Conservation (phyloP, 306 rosid species). For the Spatholobus suberectus region DNA sequence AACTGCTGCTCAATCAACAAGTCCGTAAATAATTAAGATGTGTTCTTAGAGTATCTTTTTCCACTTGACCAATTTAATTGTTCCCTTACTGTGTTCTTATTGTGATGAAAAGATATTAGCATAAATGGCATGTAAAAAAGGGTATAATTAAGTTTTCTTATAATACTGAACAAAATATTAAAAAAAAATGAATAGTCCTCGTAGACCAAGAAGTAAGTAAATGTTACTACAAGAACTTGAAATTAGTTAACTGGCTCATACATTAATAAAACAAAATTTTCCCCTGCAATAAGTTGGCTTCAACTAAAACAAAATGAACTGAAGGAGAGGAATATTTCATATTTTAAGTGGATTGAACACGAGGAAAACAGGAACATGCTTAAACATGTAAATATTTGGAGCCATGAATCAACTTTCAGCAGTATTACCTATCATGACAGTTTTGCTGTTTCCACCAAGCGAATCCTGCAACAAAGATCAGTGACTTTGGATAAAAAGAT, state of each 20-base stretch:
- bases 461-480: conserved; percentile 72
- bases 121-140: conserved; percentile 9
- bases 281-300: conserved; percentile 25
- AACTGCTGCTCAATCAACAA: conserved; percentile 22
- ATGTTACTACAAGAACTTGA: conserved; percentile 25
- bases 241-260: conserved; percentile 24
- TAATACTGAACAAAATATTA: not conserved
- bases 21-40: not conserved
- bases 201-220: conserved; percentile 13
- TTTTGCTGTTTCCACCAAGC: conserved; percentile 91
- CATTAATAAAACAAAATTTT: conserved; percentile 2
- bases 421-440: conserved; percentile 87
- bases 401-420: conserved; percentile 33
- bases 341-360: conserved; percentile 21
- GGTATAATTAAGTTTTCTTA: conserved; percentile 11
- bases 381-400: not conserved
- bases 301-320: conserved; percentile 31
- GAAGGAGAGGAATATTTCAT: conserved; percentile 28
- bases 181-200: conserved; percentile 24
- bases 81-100: conserved; percentile 23
- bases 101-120: not conserved
- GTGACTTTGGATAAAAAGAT: conserved; percentile 38
- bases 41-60: conserved; percentile 11
- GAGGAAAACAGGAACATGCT: conserved; percentile 25
- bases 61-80: conserved; percentile 9